Evolutionary conservation across 169 alveolate genomes (phyloP), one percentile per base, ranked within the genome.

Genomic region (Eimeria falciformis): DNA sequence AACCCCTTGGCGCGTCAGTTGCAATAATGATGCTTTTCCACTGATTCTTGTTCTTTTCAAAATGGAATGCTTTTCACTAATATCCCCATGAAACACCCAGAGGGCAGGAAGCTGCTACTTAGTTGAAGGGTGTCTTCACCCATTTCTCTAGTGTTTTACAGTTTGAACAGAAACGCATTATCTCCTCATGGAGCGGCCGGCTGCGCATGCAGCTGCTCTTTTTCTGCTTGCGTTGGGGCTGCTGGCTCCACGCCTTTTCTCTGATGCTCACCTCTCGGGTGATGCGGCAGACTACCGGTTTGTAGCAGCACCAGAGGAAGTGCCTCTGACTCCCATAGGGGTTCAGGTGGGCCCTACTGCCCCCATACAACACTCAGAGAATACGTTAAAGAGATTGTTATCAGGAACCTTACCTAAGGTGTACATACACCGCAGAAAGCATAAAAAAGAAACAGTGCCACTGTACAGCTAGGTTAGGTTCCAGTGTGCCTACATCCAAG

Each of bases 261-360:
- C 33, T 25, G 55, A 21, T 29, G 55, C 82, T 1, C 56, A 71
- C 14, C 55, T 71, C 5, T 29, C 55, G 6, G 29, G 46, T 6
- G 55, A 71, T 23, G 82, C 82, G 2, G 82, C 82, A 37, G 50
- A 25, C 27, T 71, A 71, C 55, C 29, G 82, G 50, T 50, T 18
- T 12, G 21, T 23, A 25, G 56, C 29, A 17, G 55, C 14, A 4
- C 82, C 82, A 11, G 27, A 37, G 50, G 82, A 71, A 55, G 50
- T 71, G 56, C 56, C 82, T 9, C 55, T 71, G 50, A 71, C 3
- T 1, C 82, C 82, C 5, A 55, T 71, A 2, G 82, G 82, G 55
- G 82, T 33, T 4, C 82, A 71, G 82, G 82, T 71, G n/a, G 14
- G 56, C 23, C 1, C 40, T 18, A 9, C 14, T 50, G 62, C 62